phyloP scores from a whole-genome alignment of 2,329 filamentous ascomycete genomes.

The Aquanectria penicillioides region DNA sequence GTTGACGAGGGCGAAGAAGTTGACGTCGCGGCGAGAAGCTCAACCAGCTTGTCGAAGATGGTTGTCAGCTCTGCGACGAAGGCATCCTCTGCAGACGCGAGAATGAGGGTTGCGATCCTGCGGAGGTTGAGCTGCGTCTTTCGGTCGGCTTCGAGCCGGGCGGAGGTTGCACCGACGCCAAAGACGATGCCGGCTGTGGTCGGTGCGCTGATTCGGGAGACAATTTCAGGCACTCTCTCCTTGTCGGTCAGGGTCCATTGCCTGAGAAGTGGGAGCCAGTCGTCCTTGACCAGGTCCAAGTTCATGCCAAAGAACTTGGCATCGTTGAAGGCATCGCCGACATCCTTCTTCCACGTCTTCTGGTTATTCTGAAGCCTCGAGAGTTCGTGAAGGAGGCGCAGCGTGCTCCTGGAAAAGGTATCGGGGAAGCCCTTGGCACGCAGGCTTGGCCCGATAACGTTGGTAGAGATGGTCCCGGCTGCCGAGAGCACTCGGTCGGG shows the following conservation, averaged over 20 bases:
- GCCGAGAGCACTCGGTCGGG: conserved; percentile 84
- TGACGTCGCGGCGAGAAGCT: conserved; percentile 83
- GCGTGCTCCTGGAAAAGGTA: conserved; percentile 76
- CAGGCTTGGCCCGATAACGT: conserved; percentile 82
- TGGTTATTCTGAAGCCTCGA: conserved; percentile 81
- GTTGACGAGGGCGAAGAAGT: conserved; percentile 92
- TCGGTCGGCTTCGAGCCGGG: conserved; percentile 92
- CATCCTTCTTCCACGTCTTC: conserved; percentile 93
- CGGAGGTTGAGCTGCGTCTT: conserved; percentile 91
- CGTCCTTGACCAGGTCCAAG: conserved; percentile 70
- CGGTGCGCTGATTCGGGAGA: conserved; percentile 82
- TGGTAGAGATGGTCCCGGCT: conserved; percentile 82
- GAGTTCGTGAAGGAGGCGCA: conserved; percentile 81
- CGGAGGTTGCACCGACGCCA: conserved; percentile 94
- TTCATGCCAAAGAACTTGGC: conserved; percentile 82
- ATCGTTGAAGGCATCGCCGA: conserved; percentile 93
- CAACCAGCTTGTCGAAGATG: conserved; percentile 85
- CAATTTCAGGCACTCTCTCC: conserved; percentile 83
- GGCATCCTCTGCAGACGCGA: conserved; percentile 80
- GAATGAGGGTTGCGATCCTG: conserved; percentile 80
- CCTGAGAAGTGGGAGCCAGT: conserved; percentile 85
- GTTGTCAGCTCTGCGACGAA: conserved; percentile 80
- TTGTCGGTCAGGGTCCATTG: conserved; percentile 91
- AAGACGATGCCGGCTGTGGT: conserved; percentile 97
- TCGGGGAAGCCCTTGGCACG: conserved; percentile 88